These are phyloP conservation scores for Firmiana major DNA, from an alignment of 345 rosid genomes.

Conservation along the genomic window DNA sequence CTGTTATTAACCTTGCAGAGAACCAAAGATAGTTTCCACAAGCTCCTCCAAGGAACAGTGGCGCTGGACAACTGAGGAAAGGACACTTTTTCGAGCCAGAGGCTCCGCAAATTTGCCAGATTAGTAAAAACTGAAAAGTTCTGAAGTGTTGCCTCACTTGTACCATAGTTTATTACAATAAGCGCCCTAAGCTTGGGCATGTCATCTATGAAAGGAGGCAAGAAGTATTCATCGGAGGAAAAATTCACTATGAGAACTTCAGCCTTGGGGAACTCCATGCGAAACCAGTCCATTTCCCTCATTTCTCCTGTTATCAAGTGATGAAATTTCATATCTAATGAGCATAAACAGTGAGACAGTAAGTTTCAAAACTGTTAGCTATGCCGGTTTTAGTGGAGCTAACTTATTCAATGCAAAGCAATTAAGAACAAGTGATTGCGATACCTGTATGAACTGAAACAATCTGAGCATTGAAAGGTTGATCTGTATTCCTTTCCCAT, in stretches of 20 bases:
- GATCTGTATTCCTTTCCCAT: constrained; percentile 71
- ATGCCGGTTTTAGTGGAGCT: not conserved
- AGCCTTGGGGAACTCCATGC: constrained; percentile 77
- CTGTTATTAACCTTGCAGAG: constrained; percentile 68
- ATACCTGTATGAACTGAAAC: constrained; percentile 85
- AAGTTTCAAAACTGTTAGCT: not conserved
- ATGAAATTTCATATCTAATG: not conserved
- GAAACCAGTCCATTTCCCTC: constrained; percentile 79
- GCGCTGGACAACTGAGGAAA: constrained; percentile 43
- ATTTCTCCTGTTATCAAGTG: constrained; percentile 52
- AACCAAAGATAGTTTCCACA: constrained; percentile 64
- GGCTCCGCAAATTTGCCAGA: constrained; percentile 57
- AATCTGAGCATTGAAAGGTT: constrained; percentile 60
- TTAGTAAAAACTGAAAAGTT: constrained; percentile 53
- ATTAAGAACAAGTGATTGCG: not conserved
- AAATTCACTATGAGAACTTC: constrained; percentile 80
- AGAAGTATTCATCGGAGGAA: constrained; percentile 48
- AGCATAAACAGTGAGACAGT: not conserved
- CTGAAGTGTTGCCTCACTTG: constrained; percentile 42
- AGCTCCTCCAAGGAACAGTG: constrained; percentile 38
- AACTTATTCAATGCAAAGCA: not conserved
- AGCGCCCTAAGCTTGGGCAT: constrained; percentile 84
- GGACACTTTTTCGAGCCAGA: constrained; percentile 81
- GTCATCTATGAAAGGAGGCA: constrained; percentile 70
- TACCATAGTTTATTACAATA: constrained; percentile 58